Conservation (phyloP, 106 monocot species). For the Acorus gramineus region DNA sequence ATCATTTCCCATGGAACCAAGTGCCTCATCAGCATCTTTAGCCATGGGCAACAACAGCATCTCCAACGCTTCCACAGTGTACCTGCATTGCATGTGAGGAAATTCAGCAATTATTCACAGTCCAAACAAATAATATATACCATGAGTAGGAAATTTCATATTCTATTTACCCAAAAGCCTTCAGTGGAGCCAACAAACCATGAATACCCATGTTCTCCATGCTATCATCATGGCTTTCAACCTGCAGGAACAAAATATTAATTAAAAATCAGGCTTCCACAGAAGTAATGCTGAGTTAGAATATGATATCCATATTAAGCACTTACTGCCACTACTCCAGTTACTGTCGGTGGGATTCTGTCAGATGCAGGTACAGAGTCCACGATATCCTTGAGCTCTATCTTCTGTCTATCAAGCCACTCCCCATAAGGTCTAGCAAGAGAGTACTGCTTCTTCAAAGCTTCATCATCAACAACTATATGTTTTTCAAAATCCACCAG, state of each 20-base stretch:
- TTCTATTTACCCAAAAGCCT: slow-evolving; percentile 81
- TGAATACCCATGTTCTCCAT: slow-evolving; percentile 67
- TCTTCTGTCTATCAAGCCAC: slow-evolving; percentile 91
- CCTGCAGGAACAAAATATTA: slow-evolving; percentile 15
- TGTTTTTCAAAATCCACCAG: slow-evolving; percentile 97
- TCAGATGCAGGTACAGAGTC: slow-evolving; percentile 58
- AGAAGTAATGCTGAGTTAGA: background rate
- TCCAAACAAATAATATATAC: background rate
- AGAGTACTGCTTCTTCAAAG: slow-evolving; percentile 90
- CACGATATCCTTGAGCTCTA: slow-evolving; percentile 60
- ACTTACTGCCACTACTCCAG: slow-evolving; percentile 59
- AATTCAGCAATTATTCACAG: no score
- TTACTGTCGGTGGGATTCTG: slow-evolving; percentile 37
- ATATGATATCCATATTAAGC: background rate
- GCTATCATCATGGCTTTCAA: slow-evolving; percentile 29
- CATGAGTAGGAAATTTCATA: background rate
- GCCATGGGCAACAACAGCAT: slow-evolving; percentile 96
- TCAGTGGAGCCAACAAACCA: slow-evolving; percentile 75
- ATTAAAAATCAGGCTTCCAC: background rate
- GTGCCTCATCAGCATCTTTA: slow-evolving; percentile 86
- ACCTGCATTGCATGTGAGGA: slow-evolving; percentile 28
- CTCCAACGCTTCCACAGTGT: slow-evolving; percentile 92
- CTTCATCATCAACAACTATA: slow-evolving; percentile 87
- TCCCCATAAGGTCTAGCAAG: slow-evolving; percentile 76
- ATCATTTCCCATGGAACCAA: slow-evolving; percentile 99